phyloP scores from a whole-genome alignment of 345 rosid species.

The Euclidium syriacum region DNA sequence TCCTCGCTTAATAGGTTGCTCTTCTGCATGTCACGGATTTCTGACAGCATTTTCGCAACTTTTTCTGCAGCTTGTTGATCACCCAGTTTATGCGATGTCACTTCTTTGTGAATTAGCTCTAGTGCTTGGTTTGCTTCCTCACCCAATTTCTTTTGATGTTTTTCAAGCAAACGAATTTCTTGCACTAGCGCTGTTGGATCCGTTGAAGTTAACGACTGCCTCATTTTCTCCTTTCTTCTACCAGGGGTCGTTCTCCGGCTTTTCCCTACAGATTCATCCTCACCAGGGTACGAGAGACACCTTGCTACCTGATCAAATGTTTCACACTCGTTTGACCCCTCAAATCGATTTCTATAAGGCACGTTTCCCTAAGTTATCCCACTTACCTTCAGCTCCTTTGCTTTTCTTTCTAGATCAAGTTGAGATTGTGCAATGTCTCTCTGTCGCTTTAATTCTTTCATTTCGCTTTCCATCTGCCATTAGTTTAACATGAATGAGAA shows the following conservation, averaged over 20 bases:
- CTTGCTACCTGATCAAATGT: constrained; percentile 62
- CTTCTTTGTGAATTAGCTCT: constrained; percentile 90
- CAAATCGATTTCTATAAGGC: constrained; percentile 20
- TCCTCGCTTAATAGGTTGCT: constrained; percentile 50
- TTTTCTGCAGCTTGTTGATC: constrained; percentile 75
- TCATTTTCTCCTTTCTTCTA: constrained; percentile 44
- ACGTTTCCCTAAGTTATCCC: neutral
- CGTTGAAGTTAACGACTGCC: constrained; percentile 63
- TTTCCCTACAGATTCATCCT: constrained; percentile 37
- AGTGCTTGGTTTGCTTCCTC: constrained; percentile 91
- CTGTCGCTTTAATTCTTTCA: constrained; percentile 91
- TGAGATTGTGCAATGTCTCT: constrained; percentile 85
- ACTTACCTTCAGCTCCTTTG: constrained; percentile 65
- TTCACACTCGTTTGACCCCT: constrained; percentile 51
- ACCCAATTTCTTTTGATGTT: constrained; percentile 75
- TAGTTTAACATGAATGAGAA: constrained; percentile 7
- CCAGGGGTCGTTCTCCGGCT: constrained; percentile 35
- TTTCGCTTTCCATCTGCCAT: constrained; percentile 73
- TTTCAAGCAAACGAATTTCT: constrained; percentile 82
- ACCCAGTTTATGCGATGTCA: constrained; percentile 70
- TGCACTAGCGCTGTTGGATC: constrained; percentile 75
- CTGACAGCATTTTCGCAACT: constrained; percentile 74
- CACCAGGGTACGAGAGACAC: constrained; percentile 63
- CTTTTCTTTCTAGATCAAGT: constrained; percentile 70
- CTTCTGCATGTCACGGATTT: constrained; percentile 77